Conservation (phyloP, 2,329 filamentous ascomycete genomes). For the Beauveria pseudobassiana region DNA sequence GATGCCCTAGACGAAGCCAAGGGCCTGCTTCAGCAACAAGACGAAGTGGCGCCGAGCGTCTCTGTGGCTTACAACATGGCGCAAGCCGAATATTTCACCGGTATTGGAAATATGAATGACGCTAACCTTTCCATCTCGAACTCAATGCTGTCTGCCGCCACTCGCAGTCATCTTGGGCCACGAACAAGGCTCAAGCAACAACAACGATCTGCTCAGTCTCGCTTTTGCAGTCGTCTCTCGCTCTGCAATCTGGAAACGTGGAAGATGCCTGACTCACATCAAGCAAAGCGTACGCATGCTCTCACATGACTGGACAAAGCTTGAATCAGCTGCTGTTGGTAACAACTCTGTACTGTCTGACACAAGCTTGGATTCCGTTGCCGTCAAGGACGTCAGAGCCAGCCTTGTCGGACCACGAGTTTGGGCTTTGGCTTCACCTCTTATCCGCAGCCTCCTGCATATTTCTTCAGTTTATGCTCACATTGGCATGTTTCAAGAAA, state of each 20-base stretch:
- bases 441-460: conserved; percentile 65
- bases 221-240: conserved; percentile 57
- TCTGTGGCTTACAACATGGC: conserved; percentile 51
- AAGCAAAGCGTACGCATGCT: conserved; percentile 50
- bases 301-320: conserved; percentile 47
- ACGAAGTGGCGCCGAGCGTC: conserved; percentile 29
- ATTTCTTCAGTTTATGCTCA: conserved; percentile 74
- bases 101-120: conserved; percentile 57
- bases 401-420: conserved; percentile 50
- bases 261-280: conserved; percentile 51
- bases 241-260: conserved; percentile 53
- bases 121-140: conserved; percentile 32
- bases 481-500: conserved; percentile 81
- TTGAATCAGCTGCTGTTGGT: conserved; percentile 31
- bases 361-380: conserved; percentile 21
- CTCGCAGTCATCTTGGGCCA: conserved; percentile 25
- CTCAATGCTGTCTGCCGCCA: conserved; percentile 29
- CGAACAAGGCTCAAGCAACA: conserved; percentile 26
- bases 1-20: conserved; percentile 51
- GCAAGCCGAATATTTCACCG: conserved; percentile 66
- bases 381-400: conserved; percentile 14
- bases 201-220: conserved; percentile 23
- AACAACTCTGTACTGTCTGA: conserved; percentile 24
- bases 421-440: conserved; percentile 69
- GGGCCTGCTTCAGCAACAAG: conserved; percentile 32